Conservation (phyloP, 2,329 filamentous ascomycete genomes). For the Aspergillus floridensis region DNA sequence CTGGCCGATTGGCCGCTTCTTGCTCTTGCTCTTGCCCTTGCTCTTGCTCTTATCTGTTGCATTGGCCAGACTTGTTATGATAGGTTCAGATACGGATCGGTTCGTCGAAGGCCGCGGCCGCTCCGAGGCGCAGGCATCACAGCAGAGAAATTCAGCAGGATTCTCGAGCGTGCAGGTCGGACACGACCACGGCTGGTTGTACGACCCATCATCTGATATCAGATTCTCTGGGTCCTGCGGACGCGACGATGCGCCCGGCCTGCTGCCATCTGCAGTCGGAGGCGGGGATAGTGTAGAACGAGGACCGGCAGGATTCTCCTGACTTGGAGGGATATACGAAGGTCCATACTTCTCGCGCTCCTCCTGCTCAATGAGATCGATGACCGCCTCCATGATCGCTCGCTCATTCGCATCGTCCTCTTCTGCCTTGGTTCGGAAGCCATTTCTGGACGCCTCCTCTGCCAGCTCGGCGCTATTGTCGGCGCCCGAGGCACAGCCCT, state of each 20-base stretch:
- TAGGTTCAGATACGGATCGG: constrained; percentile 13
- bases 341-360: constrained; percentile 60
- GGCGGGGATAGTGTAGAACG: constrained; percentile 39
- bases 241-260: constrained; percentile 20
- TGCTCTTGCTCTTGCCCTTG: constrained; percentile 18
- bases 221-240: constrained; percentile 15
- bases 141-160: constrained; percentile 57
- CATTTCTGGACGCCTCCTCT: constrained; percentile 65
- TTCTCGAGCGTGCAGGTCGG: constrained; percentile 62
- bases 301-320: constrained; percentile 52
- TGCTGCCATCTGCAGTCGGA: constrained; percentile 30
- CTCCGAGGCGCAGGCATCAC: constrained; percentile 60
- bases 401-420: constrained; percentile 85
- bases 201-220: constrained; percentile 29
- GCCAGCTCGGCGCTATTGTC: constrained; percentile 65
- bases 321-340: constrained; percentile 53
- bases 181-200: constrained; percentile 55
- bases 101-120: constrained; percentile 40
- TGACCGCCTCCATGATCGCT: constrained; percentile 80
- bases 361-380: constrained; percentile 83
- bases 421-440: constrained; percentile 79
- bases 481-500: constrained; percentile 73
- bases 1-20: constrained; percentile 23
- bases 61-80: background rate
- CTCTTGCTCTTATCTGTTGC: constrained; percentile 15